Evolutionary conservation across 83 land plant species (phyloP), one percentile per base, ranked within the genome.

Genomic region (Diphasiastrum complanatum): DNA sequence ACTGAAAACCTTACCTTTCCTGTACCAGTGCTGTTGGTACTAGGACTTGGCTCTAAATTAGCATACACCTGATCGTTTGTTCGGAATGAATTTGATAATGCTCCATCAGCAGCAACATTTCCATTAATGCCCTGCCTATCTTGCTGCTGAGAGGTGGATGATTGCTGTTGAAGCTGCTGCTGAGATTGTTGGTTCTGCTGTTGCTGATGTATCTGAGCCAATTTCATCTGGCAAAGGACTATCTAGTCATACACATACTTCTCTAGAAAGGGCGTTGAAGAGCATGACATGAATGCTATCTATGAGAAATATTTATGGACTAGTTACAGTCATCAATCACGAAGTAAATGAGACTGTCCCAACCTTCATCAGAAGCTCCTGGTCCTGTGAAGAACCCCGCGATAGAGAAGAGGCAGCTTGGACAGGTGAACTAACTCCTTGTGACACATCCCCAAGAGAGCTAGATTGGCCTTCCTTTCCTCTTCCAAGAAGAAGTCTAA

Each of bases 311-410:
- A 6, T 14, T 26, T 4, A 54, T 5, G 33, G 24, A 28, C 6
- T 10, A n/a, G 33, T 26, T 6, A 11, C 12, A 14, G 18, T 11
- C 10, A 5, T 14, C 20, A 49, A 49, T 49, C 52, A 14, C 5
- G 19, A 49, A 10, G 52, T 19, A 49, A 20, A 49, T 5, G 11
- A 54, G 29, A 6, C 6, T 18, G 11, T 5, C 14, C 34, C 4
- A 54, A 54, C 58, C 58, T 54, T 54, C 33, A 54, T 22, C 33
- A 54, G n/a, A 6, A 54, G 58, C 58, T 54, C 58, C 33, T 54
- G 58, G 6, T 54, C 58, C n/a, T 54, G 58, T 25, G 58, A 54
- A 5, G 29, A 11, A 6, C 33, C 58, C n/a, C 58, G 58, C 58
- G 58, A 4, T 5, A 54, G 33, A 5, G 58, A 14, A 5, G 58